Evolutionary conservation across 2,329 filamentous ascomycete genomes (phyloP), one percentile per base, ranked within the genome.

Genomic region (Exophiala phaeomuriformis): DNA sequence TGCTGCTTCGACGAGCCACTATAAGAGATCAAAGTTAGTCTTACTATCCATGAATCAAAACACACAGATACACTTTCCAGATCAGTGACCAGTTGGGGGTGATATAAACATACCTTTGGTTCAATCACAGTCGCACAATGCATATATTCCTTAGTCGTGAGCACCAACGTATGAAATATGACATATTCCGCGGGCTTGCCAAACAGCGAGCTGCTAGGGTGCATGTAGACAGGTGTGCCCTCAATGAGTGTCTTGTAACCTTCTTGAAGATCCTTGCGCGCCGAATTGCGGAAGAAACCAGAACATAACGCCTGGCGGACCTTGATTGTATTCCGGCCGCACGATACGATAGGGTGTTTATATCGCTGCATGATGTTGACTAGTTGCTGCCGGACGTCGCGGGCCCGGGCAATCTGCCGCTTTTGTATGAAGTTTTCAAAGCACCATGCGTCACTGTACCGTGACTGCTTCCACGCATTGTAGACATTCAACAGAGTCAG

Each of bases 371-470:
- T 94, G 69, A 98, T 97, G 63, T 87, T 88, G 49, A 91, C 81
- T 2, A 98, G 79, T 70, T 98, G 93, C 57, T 94, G 85, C 12
- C 93, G 83, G 0, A 98, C 90, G 67, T 98, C 93, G 68, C 91
- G 88, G 6, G 89, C 90, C 7, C 91, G 85, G 54, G 83, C 81
- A 81, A 98, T 95, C 33, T 84, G 84, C 1, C 90, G 82, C 3
- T 89, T 90, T 67, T 97, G 90, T 67, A 98, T 93, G 68, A 95
- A 98, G 70, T 98, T 96, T 66, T 98, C 94, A 62, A 89, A 91
- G 67, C 93, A 97, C 93, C 93, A 98, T 0, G 90, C 84, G 53
- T 83, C 88, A 47, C 83, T 86, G 71, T 82, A 95, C 4, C 85
- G 84, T 58, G 83, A 86, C 42, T 84, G 79, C 69, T 95, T 95